phyloP scores from a whole-genome alignment of 2,329 filamentous ascomycete genomes.

The Trichoderma breve region DNA sequence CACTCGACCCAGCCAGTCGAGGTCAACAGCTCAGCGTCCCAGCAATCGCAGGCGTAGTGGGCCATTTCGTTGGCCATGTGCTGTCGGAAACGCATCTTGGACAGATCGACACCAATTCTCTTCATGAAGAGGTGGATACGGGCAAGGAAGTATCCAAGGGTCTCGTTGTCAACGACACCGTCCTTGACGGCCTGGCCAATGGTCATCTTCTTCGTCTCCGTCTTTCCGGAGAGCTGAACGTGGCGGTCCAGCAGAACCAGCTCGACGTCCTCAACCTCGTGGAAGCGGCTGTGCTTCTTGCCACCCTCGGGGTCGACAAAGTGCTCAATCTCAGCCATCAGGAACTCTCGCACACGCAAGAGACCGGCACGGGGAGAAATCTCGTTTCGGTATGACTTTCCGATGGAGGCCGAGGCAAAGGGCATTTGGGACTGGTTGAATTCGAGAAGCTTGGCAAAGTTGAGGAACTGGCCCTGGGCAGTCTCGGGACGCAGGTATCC shows the following conservation, averaged over 20 bases:
- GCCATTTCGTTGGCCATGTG: conserved; percentile 81
- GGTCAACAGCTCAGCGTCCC: conserved; percentile 91
- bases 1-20: conserved; percentile 98
- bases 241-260: conserved; percentile 80
- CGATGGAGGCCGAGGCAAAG: conserved; percentile 94
- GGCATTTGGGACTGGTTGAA: conserved; percentile 96
- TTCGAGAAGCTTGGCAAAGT: conserved; percentile 93
- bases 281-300: conserved; percentile 90
- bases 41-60: conserved; percentile 95
- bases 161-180: conserved; percentile 92
- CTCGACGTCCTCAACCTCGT: conserved; percentile 79
- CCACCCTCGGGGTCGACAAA: conserved; percentile 92
- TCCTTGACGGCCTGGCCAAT: conserved; percentile 84
- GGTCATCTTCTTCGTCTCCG: conserved; percentile 66
- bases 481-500: conserved; percentile 92
- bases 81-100: conserved; percentile 92
- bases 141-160: conserved; percentile 93
- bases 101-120: conserved; percentile 81
- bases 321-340: conserved; percentile 99
- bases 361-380: conserved; percentile 92
- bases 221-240: conserved; percentile 84
- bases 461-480: conserved; percentile 96
- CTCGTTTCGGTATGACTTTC: conserved; percentile 97
- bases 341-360: conserved; percentile 89
- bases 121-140: conserved; percentile 88